These are phyloP conservation scores for Parastagonospora avenae DNA, from an alignment of 2,329 filamentous ascomycete species.

Conservation along the genomic window DNA sequence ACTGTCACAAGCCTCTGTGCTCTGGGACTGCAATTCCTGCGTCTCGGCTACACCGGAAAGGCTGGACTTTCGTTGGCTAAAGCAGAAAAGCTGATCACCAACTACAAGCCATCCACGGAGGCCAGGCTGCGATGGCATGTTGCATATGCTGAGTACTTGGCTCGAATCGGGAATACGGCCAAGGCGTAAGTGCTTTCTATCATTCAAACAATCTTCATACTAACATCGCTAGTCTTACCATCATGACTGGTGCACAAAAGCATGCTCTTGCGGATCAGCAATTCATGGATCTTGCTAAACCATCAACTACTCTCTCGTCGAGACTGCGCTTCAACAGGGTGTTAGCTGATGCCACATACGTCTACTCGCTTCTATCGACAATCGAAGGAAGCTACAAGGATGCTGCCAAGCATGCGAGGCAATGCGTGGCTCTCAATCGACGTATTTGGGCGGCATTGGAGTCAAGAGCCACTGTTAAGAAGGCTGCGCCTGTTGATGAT, in stretches of 20 bases:
- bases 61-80: conserved; percentile 63
- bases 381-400: conserved; percentile 55
- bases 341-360: conserved; percentile 64
- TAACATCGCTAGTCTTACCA: conserved; percentile 32
- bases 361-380: conserved; percentile 70
- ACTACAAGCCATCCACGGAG: conserved; percentile 50
- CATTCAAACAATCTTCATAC: not conserved
- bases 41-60: conserved; percentile 65
- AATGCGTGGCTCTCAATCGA: conserved; percentile 56
- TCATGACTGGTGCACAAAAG: conserved; percentile 34
- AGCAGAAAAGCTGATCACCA: conserved; percentile 58
- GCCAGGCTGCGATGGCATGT: conserved; percentile 67
- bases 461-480: conserved; percentile 40
- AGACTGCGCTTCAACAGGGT: conserved; percentile 55
- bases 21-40: conserved; percentile 61
- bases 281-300: conserved; percentile 37
- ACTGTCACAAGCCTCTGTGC: conserved; percentile 51
- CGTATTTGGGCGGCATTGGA: conserved; percentile 59
- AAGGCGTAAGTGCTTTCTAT: conserved; percentile 54
- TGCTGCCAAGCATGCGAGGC: conserved; percentile 55
- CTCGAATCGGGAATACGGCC: conserved; percentile 68
- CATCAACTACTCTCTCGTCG: conserved; percentile 40
- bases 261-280: conserved; percentile 34
- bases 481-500: conserved; percentile 12
- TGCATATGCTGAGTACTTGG: conserved; percentile 74